phyloP scores from a whole-genome alignment of 805 yeast species.

The Candida insectorum region DNA sequence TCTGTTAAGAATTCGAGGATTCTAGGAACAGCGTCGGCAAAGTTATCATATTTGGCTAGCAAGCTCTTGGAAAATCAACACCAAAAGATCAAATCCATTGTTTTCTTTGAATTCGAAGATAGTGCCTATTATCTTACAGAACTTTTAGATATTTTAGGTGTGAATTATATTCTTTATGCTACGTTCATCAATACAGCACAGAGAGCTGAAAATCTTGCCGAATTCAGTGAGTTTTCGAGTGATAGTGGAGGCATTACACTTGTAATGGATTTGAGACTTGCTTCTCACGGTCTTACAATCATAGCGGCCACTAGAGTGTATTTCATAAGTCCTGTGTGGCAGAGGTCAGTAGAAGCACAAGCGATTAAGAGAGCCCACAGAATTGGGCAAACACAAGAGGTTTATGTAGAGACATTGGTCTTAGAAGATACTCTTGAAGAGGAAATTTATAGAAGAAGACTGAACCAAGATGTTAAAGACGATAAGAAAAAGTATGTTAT shows the following conservation, averaged over 20 bases:
- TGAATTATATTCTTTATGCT: constrained; percentile 61
- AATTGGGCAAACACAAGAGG: constrained; percentile 65
- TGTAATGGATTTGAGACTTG: constrained; percentile 64
- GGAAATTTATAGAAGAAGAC: constrained; percentile 52
- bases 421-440: constrained; percentile 63
- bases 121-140: constrained; percentile 68
- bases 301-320: constrained; percentile 67
- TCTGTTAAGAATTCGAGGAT: constrained; percentile 32
- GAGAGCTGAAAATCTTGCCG: constrained; percentile 50
- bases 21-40: constrained; percentile 63
- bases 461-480: constrained; percentile 12
- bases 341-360: constrained; percentile 65
- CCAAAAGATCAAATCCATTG: constrained; percentile 49
- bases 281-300: constrained; percentile 68
- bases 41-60: constrained; percentile 57
- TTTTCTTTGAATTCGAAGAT: constrained; percentile 70
- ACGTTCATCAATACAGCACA: constrained; percentile 50
- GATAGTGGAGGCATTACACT: constrained; percentile 48
- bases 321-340: constrained; percentile 73
- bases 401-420: constrained; percentile 65
- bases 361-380: constrained; percentile 77
- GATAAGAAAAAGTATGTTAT: constrained; percentile 39
- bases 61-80: constrained; percentile 51
- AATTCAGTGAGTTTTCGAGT: constrained; percentile 42
- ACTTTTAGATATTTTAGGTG: constrained; percentile 56